phyloP scores from a whole-genome alignment of 2,329 filamentous ascomycete species.

The Fusarium denticulatum region DNA sequence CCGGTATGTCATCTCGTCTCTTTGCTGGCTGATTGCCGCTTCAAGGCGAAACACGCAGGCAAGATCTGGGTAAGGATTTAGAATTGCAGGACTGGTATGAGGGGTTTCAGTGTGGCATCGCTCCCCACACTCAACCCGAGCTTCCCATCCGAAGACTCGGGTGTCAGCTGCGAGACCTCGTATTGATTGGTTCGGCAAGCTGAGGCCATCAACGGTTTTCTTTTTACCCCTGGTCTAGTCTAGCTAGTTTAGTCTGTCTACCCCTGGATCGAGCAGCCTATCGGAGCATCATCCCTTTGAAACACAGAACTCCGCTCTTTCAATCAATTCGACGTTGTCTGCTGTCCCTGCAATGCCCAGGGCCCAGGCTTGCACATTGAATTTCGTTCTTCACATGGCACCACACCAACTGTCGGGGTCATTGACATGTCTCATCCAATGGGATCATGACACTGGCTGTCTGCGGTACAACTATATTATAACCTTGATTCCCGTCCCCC shows the following conservation, averaged over 20 bases:
- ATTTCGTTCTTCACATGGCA: slow-evolving; percentile 12
- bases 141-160: slow-evolving; percentile 14
- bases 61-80: slow-evolving; percentile 13
- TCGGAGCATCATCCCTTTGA: slow-evolving; percentile 26
- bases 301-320: slow-evolving; percentile 26
- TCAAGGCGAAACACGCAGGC: slow-evolving; percentile 20
- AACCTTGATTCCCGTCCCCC: slow-evolving; percentile 23
- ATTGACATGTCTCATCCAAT: slow-evolving; percentile 7
- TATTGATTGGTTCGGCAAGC: slow-evolving; percentile 16
- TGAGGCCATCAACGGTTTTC: slow-evolving; percentile 21
- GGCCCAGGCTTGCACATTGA: slow-evolving; percentile 15
- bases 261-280: slow-evolving; percentile 14
- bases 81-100: slow-evolving; percentile 26
- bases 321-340: slow-evolving; percentile 21
- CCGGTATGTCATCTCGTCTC: slow-evolving; percentile 35
- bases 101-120: slow-evolving; percentile 34
- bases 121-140: slow-evolving; percentile 20
- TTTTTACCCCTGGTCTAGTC: slow-evolving; percentile 28
- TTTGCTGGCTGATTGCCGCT: slow-evolving; percentile 10
- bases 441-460: not conserved
- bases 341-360: not conserved
- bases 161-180: not conserved
- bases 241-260: not conserved
- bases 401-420: slow-evolving; percentile 15
- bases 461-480: slow-evolving; percentile 32